Percentiles rank a stretch among this genome's conserved stretches.
phyloP scores from a whole-genome alignment of 1,139 yeast genomes.

The Candida buenavistaensis region DNA sequence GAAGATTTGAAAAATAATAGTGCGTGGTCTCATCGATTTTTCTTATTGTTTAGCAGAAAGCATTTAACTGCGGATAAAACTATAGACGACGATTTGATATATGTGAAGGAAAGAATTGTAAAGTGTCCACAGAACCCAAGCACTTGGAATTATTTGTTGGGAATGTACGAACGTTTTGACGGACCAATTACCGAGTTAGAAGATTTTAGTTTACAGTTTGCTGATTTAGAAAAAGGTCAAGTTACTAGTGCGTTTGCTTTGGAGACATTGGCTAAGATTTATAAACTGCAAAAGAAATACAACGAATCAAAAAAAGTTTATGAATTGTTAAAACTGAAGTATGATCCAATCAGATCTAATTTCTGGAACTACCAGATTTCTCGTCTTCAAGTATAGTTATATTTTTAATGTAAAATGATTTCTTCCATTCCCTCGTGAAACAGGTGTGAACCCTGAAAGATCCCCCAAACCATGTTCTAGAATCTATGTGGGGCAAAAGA shows the following conservation, averaged over 20 bases:
- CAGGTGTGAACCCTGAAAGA: too few species aligned
- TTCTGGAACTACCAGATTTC: conserved; percentile 55
- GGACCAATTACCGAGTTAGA: conserved; percentile 37
- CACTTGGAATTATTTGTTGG: conserved; percentile 82
- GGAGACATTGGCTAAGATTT: conserved; percentile 60
- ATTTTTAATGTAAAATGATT: too few species aligned
- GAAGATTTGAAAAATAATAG: conserved; percentile 84
- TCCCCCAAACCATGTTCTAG: too few species aligned
- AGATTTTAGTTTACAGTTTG: conserved; percentile 43
- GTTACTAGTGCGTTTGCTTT: conserved; percentile 63
- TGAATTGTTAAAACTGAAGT: conserved; percentile 46
- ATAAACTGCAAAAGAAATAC: conserved; percentile 25
- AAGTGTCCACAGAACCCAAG: conserved; percentile 80
- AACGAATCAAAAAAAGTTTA: conserved; percentile 44
- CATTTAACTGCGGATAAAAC: conserved; percentile 15
- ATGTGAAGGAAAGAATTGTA: conserved; percentile 44
- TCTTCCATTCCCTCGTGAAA: too few species aligned
- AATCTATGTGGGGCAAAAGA: too few species aligned
- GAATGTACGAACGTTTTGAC: conserved; percentile 46
- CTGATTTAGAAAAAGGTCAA: conserved; percentile 24
- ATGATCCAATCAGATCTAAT: conserved; percentile 67
- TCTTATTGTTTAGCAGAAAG: conserved; percentile 41
- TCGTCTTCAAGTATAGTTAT: conserved; percentile 2
- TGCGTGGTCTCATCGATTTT: conserved; percentile 90
- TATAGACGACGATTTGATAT: conserved; percentile 36